Base-by-base conservation (phyloP, 768 basidiomycete genomes). In the Crassisporium funariophilum region DNA sequence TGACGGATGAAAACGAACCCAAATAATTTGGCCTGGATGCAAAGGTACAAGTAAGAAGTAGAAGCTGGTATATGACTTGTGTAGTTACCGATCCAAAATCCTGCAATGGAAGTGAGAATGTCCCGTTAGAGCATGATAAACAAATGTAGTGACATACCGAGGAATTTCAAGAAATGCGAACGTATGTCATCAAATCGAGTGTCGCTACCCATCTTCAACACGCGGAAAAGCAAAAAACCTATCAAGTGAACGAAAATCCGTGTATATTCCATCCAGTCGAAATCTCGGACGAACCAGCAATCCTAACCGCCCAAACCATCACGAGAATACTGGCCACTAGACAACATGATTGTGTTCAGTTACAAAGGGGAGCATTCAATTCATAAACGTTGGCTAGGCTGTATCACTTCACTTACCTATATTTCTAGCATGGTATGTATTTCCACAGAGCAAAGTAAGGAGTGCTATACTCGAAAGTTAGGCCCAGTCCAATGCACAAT, bases 171-270 rank as follows among this genome's bases (percentile, higher is more conserved):
- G 62, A 86, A 86, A 62, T 81, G 73, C 2, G 72, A 72, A 4
- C 85, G 70, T 42, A 87, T 85, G 13, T 81, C 75, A 53, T 88
- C 84, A 57, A 87, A 87, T 1, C 85, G 76, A 3, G 69, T 72
- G 54, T 88, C 85, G 53, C 76, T 79, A 1, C 84, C 84, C 6
- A 72, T 81, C 57, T 82, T 84, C 35, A 88, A 57, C 4, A 88
- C 84, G n/a, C 85, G 78, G 64, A 79, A 83, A 20, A 86, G 72
- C 4, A 86, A 69, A 63, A 86, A 88, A 0, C 79, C 83, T 74
- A 37, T 13, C 35, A 19, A 21, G 38, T n/a, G 41, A 22, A 31
- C 24, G 7, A 12, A 35, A 7, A 42, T 7, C 19, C 25, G 13
- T 34, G 23, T 11, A 33, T 25, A 13, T 37, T 22, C 35, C 34